Base-by-base conservation (phyloP, 441 rosid species). In the Gossypium trilobum region DNA sequence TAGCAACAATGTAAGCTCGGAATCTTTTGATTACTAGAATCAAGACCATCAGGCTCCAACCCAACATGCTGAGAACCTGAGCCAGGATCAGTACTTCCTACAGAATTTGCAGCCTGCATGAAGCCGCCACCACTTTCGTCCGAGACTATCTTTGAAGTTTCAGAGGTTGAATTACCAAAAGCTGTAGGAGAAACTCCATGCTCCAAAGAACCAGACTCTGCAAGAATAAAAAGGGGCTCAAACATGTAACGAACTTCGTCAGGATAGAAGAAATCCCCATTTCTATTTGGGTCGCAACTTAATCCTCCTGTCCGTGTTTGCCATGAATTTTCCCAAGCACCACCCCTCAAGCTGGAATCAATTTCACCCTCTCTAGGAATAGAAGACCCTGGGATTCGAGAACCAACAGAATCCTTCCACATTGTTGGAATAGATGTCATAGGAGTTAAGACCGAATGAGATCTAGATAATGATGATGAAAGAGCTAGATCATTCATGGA, bases 1-100 rank as follows among this genome's bases (percentile, higher is more conserved):
- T 96, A 96, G 85, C 98, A 96, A 80, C 99, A 96, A 80, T 96
- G 99, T 68, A 96, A 82, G 78, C 97, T 90, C 58, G 98, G 91
- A 81, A 83, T 72, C 80, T 89, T 96, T 75, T 87, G 97, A 76
- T 74, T 79, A 69, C 85, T 76, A 67, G 85, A 75, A 20, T 78
- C 83, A 76, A 78, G 79, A 73, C 85, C 83, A 80, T 89, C 95
- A 31, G 85, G 72, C 78, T 87, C 97, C 56, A 86, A 81, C 67
- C 89, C 89, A 75, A 88, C 98, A 19, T 79, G 84, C 76, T 87
- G 97, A 66, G 97, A 85, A 74, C 89, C 84, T 58, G 90, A 82
- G 76, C 90, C 93, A 71, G 88, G 71, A 71, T 90, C 88, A 71
- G 81, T 70, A 81, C 80, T 87, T 83, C 87, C 87, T 51, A 75